Percentiles rank a stretch among this genome's conserved stretches.
phyloP scores from a whole-genome alignment of 2,329 filamentous ascomycete species.

The Seiridium cupressi region DNA sequence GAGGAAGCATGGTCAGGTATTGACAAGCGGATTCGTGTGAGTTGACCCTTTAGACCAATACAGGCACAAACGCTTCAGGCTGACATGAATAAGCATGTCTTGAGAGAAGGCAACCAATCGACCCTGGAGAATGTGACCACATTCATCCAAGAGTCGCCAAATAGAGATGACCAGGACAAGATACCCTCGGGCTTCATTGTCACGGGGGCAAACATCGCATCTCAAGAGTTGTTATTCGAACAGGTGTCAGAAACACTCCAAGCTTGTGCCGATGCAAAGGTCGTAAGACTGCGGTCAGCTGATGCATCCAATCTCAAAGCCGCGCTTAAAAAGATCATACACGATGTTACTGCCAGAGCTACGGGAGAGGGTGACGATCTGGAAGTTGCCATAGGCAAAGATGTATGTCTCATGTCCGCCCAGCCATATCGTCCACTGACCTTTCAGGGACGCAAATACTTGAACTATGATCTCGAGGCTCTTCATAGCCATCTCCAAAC shows the following conservation, averaged over 20 bases:
- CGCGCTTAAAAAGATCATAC: conserved; percentile 70
- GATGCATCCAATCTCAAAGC: conserved; percentile 75
- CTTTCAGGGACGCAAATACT: conserved; percentile 57
- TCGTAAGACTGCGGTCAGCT: conserved; percentile 66
- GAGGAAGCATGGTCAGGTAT: conserved; percentile 63
- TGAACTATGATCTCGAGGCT: conserved; percentile 78
- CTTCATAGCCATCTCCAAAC: conserved; percentile 59
- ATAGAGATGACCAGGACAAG: conserved; percentile 36
- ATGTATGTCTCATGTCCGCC: conserved; percentile 32
- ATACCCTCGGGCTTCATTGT: conserved; percentile 72
- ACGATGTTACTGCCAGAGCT: conserved; percentile 53
- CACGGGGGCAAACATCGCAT: conserved; percentile 75
- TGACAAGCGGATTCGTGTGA: conserved; percentile 61
- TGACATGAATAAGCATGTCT: conserved; percentile 41
- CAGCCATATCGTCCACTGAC: conserved; percentile 12
- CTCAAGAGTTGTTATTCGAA: conserved; percentile 71
- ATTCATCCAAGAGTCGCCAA: conserved; percentile 46
- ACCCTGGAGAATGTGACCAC: conserved; percentile 57
- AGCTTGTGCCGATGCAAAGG: conserved; percentile 46
- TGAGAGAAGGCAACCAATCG: conserved; percentile 59
- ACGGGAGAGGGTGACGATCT: conserved; percentile 54
- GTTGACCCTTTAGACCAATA: conserved; percentile 20
- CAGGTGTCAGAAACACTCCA: conserved; percentile 62
- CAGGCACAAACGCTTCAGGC: not conserved
- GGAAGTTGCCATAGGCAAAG: conserved; percentile 41